Evolutionary conservation across 1,284 basidiomycete species (phyloP).

Genomic region (Tilletia indica): DNA sequence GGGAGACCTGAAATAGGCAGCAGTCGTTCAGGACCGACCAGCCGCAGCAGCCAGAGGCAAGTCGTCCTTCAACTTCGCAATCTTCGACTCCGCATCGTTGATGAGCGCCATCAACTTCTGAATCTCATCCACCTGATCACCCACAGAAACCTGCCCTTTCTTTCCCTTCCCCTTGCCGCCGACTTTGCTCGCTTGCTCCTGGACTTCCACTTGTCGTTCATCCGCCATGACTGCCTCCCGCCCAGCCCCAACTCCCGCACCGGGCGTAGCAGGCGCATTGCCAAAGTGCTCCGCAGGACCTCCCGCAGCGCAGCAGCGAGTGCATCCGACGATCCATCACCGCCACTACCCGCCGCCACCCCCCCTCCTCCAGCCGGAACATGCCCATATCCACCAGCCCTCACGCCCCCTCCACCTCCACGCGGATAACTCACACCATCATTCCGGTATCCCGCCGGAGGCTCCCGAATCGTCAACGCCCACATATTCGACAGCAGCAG

Average conservation of each 20-base stretch:
- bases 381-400: background rate
- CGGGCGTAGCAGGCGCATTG: background rate
- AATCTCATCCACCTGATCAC: slow-evolving; percentile 14
- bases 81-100: slow-evolving; percentile 16
- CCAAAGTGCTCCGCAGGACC: slow-evolving; percentile 16
- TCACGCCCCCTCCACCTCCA: too few species aligned
- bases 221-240: background rate
- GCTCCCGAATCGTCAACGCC: slow-evolving; percentile 33
- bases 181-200: background rate
- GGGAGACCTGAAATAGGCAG: too few species aligned
- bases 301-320: slow-evolving; percentile 9
- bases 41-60: background rate
- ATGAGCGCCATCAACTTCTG: slow-evolving; percentile 10
- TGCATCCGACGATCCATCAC: background rate
- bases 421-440: background rate
- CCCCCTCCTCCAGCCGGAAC: background rate
- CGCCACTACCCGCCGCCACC: background rate
- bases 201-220: too few species aligned
- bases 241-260: background rate
- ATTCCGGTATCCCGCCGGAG: slow-evolving; percentile 10
- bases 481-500: slow-evolving; percentile 57
- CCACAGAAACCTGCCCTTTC: background rate
- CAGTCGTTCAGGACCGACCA: background rate
- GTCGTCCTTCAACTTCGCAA: slow-evolving; percentile 15
- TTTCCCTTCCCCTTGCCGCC: background rate